Evolutionary conservation across 2,329 filamentous ascomycete genomes (phyloP).

Genomic region (Aspergillus sp.): DNA sequence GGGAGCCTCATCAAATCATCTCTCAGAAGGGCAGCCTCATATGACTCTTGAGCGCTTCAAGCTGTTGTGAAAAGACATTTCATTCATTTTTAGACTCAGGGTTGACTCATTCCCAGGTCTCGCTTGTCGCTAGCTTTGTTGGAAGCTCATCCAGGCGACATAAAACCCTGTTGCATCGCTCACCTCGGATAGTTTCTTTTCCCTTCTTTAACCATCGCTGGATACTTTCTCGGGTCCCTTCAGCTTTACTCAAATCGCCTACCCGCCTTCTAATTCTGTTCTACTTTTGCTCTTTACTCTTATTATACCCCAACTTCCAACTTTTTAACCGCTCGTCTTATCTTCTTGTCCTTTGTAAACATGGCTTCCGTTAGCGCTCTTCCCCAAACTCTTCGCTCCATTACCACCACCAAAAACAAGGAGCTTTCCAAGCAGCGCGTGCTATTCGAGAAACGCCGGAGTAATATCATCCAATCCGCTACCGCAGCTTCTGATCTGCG

Average conservation of each 20-base stretch:
- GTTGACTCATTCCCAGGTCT: not conserved
- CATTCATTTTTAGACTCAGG: not conserved
- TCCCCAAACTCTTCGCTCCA: conserved; percentile 55
- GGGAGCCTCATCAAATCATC: not conserved
- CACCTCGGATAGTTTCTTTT: not conserved
- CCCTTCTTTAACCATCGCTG: not conserved
- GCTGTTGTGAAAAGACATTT: not conserved
- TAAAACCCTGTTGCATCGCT: not conserved
- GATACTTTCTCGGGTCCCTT: not conserved
- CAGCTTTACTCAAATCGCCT: not conserved
- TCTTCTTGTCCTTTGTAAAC: not conserved
- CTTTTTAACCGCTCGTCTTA: not conserved
- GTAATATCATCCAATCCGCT: conserved; percentile 40
- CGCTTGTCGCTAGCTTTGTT: conserved; percentile 1
- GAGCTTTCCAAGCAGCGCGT: conserved; percentile 55
- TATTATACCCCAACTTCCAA: not conserved
- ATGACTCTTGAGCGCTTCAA: not conserved
- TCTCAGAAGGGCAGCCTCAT: not conserved
- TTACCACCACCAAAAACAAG: conserved; percentile 58
- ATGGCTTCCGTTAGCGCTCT: conserved; percentile 41
- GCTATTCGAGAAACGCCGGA: conserved; percentile 51
- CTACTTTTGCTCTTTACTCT: not conserved
- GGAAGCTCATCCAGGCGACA: not conserved
- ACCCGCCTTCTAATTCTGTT: not conserved
- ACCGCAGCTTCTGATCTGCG: conserved; percentile 28